These are phyloP conservation scores for Candida methanosorbosa DNA, from an alignment of 805 yeast genomes.

Conservation along the genomic window DNA sequence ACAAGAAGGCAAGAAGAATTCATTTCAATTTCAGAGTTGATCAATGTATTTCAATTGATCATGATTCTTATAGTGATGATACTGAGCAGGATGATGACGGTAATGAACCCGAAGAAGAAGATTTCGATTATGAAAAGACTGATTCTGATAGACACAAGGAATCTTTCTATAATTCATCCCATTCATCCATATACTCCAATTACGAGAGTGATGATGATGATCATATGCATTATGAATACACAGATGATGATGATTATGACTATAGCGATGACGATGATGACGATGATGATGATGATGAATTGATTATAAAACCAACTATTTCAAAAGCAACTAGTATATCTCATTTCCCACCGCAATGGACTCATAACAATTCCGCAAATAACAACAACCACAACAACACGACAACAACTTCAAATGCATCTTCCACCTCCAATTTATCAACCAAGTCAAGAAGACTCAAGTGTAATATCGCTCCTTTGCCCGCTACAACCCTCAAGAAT, in stretches of 20 bases:
- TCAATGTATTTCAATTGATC: constrained; percentile 80
- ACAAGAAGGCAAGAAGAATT: constrained; percentile 53
- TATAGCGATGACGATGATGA: constrained; percentile 14
- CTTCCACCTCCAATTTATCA: constrained; percentile 2
- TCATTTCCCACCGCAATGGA: constrained; percentile 19
- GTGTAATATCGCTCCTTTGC: constrained; percentile 68
- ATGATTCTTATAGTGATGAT: constrained; percentile 17
- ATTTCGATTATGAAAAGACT: constrained; percentile 11
- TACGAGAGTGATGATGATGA: constrained; percentile 15
- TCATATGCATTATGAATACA: constrained; percentile 3
- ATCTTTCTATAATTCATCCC: constrained; percentile 12
- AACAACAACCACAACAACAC: neutral
- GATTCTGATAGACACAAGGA: constrained; percentile 13
- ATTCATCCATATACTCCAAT: constrained; percentile 4
- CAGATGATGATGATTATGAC: constrained; percentile 1
- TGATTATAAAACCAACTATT: constrained; percentile 14
- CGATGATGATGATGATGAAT: constrained; percentile 16
- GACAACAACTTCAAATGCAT: constrained; percentile 5
- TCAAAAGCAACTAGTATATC: constrained; percentile 12
- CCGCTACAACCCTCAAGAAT: constrained; percentile 81
- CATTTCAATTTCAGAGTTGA: constrained; percentile 93
- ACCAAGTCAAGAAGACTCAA: constrained; percentile 3
- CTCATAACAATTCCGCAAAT: too few species aligned
- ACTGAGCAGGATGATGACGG: constrained; percentile 5
- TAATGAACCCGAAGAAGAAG: constrained; percentile 3